Conservation (phyloP, 305 asterid genomes). For the Plantago lanceolata region DNA sequence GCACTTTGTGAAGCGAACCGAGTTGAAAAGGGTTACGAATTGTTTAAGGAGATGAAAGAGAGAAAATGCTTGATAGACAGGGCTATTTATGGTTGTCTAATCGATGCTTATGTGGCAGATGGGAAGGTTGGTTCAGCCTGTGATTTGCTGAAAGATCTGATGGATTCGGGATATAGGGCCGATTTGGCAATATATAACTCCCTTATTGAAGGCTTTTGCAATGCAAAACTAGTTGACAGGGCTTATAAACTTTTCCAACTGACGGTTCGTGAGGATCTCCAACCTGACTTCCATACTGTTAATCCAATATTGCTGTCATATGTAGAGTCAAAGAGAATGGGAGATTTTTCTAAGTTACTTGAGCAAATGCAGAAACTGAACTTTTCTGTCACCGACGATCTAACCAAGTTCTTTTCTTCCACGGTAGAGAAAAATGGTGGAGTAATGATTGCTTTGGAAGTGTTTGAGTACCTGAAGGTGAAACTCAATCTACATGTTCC, state of each 20-base stretch:
- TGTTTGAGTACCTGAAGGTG: constrained; percentile 53
- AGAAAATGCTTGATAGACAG: constrained; percentile 66
- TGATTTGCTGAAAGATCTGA: constrained; percentile 75
- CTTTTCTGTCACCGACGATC: constrained; percentile 36
- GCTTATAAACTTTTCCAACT: constrained; percentile 75
- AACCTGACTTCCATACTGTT: constrained; percentile 62
- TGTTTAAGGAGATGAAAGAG: constrained; percentile 82
- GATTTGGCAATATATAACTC: constrained; percentile 75
- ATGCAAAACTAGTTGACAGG: constrained; percentile 51
- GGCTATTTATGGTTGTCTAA: constrained; percentile 71
- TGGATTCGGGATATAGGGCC: constrained; percentile 82
- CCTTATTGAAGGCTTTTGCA: constrained; percentile 75
- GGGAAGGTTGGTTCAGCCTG: constrained; percentile 74
- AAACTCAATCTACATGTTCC: constrained; percentile 35
- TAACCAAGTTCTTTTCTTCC: constrained; percentile 52
- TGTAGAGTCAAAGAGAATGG: constrained; percentile 58
- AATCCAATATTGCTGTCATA: constrained; percentile 61
- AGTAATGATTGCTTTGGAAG: constrained; percentile 48
- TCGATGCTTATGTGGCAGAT: constrained; percentile 70
- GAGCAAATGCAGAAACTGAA: constrained; percentile 60
- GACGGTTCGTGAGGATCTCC: constrained; percentile 72
- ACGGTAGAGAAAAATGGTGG: constrained; percentile 40
- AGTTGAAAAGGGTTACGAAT: constrained; percentile 49
- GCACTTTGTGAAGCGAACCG: constrained; percentile 59
- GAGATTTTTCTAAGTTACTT: constrained; percentile 60